Evolutionary conservation across 352 stramenopile species (phyloP).

Genomic region (Blastocystis sp.): DNA sequence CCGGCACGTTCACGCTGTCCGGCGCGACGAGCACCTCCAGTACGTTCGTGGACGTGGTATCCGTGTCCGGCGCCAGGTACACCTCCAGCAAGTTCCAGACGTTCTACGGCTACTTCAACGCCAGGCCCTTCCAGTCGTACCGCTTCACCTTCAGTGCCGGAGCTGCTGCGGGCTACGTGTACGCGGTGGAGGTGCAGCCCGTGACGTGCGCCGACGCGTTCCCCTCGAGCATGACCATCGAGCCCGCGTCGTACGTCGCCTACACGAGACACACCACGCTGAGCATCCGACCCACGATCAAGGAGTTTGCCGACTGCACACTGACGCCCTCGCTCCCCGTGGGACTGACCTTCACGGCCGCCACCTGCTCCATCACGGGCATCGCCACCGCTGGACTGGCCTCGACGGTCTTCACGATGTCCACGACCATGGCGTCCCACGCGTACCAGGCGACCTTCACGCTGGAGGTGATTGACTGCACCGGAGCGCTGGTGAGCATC

Average conservation of each 20-base stretch:
- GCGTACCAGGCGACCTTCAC: background rate
- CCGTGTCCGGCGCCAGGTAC: too few species aligned
- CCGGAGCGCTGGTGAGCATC: constrained; percentile 7
- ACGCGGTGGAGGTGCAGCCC: constrained; percentile 14
- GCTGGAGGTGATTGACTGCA: background rate
- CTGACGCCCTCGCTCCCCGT: background rate
- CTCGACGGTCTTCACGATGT: too few species aligned
- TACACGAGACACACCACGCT: constrained; percentile 1
- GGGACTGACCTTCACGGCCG: constrained; percentile 9
- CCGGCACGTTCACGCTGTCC: background rate
- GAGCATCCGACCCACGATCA: background rate
- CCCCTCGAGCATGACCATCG: background rate
- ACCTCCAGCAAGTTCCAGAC: background rate
- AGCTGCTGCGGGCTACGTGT: too few species aligned
- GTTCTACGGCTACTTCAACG: constrained; percentile 26
- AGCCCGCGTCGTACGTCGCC: background rate
- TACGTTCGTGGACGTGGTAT: too few species aligned
- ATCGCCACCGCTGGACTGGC: background rate
- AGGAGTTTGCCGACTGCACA: background rate
- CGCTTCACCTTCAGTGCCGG: background rate
- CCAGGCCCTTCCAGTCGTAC: constrained; percentile 17
- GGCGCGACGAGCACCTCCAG: too few species aligned
- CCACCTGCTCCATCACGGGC: constrained; percentile 11
- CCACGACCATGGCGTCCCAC: too few species aligned
- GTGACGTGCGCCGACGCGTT: constrained; percentile 10